A percentile compares a stretch with the other conserved stretches of the same genome.
phyloP scores from a whole-genome alignment of 768 basidiomycete species.

The Phlebiopsis flavidoalba region DNA sequence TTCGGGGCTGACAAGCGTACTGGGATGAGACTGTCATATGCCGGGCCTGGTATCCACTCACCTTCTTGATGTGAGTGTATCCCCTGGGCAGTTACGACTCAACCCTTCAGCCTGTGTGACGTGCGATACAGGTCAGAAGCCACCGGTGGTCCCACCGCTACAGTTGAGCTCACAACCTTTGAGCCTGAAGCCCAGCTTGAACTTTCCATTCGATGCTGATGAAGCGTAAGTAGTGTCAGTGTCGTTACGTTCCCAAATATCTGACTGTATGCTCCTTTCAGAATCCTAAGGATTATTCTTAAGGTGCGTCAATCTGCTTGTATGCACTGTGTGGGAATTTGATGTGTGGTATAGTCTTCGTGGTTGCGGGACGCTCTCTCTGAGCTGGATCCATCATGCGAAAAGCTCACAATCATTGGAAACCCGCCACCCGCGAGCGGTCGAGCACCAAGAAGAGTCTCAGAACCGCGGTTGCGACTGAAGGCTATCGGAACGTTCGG shows the following conservation, averaged over 20 bases:
- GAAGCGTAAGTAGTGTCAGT: slow-evolving; percentile 1
- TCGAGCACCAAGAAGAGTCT: slow-evolving; percentile 16
- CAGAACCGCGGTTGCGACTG: slow-evolving; percentile 72
- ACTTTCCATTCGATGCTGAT: slow-evolving; percentile 63
- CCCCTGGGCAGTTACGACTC: slow-evolving; percentile 14
- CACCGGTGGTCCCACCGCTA: slow-evolving; percentile 78
- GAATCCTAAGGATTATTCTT: slow-evolving; percentile 78
- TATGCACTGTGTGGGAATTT: neutral
- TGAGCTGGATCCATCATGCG: slow-evolving; percentile 86
- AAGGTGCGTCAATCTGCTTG: slow-evolving; percentile 43
- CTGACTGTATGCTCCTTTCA: slow-evolving; percentile 23
- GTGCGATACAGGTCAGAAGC: slow-evolving; percentile 28
- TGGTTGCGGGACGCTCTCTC: slow-evolving; percentile 92
- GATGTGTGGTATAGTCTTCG: slow-evolving; percentile 49
- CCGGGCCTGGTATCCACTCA: slow-evolving; percentile 55
- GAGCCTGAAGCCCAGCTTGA: slow-evolving; percentile 80
- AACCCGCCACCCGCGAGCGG: slow-evolving; percentile 44
- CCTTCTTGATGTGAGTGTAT: slow-evolving; percentile 63
- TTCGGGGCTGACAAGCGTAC: slow-evolving; percentile 65
- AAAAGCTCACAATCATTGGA: slow-evolving; percentile 79
- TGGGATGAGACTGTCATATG: slow-evolving; percentile 56
- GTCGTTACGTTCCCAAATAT: neutral
- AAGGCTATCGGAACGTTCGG: slow-evolving; percentile 81
- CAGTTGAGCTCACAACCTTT: slow-evolving; percentile 82
- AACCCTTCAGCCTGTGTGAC: slow-evolving; percentile 49